Conservation (phyloP, 2,329 filamentous ascomycete genomes). For the Aspergillus melleus region DNA sequence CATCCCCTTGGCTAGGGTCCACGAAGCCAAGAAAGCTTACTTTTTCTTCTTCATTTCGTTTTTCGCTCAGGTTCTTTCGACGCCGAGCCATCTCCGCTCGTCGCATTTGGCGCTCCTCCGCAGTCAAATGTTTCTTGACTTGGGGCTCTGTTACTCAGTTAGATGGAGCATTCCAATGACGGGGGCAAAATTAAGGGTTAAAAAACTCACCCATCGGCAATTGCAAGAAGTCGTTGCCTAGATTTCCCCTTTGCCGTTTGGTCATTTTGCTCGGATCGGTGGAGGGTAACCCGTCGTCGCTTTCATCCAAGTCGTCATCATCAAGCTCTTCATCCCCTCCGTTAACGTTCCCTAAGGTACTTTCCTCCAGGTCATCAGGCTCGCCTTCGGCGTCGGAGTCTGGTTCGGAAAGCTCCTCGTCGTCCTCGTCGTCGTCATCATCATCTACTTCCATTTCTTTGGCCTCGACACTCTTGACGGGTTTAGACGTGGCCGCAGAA, state of each 20-base stretch:
- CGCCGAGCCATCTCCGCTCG: conserved; percentile 72
- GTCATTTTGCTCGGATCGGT: conserved; percentile 66
- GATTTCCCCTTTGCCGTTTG: conserved; percentile 64
- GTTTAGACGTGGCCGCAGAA: conserved; percentile 30
- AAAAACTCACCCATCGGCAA: conserved; percentile 56
- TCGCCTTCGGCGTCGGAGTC: conserved; percentile 50
- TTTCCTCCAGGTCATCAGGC: conserved; percentile 52
- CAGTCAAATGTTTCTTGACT: conserved; percentile 70
- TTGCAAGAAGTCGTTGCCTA: conserved; percentile 52
- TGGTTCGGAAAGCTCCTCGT: conserved; percentile 46
- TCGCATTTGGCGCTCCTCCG: conserved; percentile 71
- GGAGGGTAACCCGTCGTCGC: conserved; percentile 44
- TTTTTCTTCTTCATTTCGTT: conserved; percentile 78
- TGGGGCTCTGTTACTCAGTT: conserved; percentile 56
- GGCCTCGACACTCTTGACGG: conserved; percentile 47
- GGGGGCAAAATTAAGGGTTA: not conserved
- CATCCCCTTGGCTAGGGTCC: not conserved
- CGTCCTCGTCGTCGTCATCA: conserved; percentile 33
- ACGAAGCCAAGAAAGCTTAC: conserved; percentile 35
- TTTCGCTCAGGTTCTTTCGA: conserved; percentile 72
- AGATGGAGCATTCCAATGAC: conserved; percentile 6
- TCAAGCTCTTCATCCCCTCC: conserved; percentile 39
- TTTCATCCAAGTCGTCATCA: conserved; percentile 43
- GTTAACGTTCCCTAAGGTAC: conserved; percentile 39
- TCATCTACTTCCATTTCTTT: conserved; percentile 47